Base-by-base conservation (phyloP, 805 yeast species). In the Candida boidinii region DNA sequence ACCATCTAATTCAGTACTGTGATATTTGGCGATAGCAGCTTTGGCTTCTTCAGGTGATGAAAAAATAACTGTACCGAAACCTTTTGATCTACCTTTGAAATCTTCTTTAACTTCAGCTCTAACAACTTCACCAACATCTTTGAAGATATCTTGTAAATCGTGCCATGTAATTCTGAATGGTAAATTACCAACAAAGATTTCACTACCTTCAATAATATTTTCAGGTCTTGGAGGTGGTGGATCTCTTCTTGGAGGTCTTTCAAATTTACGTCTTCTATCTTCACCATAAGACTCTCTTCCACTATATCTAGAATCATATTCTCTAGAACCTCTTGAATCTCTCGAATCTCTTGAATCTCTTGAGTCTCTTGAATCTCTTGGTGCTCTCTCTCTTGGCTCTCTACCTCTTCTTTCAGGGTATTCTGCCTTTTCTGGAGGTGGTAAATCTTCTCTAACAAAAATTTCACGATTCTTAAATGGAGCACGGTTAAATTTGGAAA, bases 391-490 rank as follows among this genome's bases (percentile, higher is more conserved):
- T 16, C 26, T 26, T 26, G 33, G 30, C 12, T 31, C 34, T 26
- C 37, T 26, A 16, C 25, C 35, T 36, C 49, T 42, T 7, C 13
- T 20, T 14, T 23, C 22, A 12, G 16, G 21, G 12, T 13, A 20
- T 22, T 37, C 48, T 16, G 40, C 43, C 28, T 54, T 55, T 35
- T 49, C 58, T 46, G 90, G 92, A 18, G 92, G 92, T 23, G 92
- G 92, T 53, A 84, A 79, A 58, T 87, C 94, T 53, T 80, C 94
- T 61, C 96, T 78, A 8, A 88, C 94, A 56, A 81, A 86, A 28
- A 87, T 80, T 46, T 75, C 79, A 56, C 96, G 77, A 11, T 86
- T 94, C 49, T 65, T 58, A 41, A 77, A 71, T 23, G 62, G 64
- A 20, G 76, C 65, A 49, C 83, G 78, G 57, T 83, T 81, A 47